phyloP scores from a whole-genome alignment of 2,329 filamentous ascomycete genomes.

The Colletotrichum theobromicola region DNA sequence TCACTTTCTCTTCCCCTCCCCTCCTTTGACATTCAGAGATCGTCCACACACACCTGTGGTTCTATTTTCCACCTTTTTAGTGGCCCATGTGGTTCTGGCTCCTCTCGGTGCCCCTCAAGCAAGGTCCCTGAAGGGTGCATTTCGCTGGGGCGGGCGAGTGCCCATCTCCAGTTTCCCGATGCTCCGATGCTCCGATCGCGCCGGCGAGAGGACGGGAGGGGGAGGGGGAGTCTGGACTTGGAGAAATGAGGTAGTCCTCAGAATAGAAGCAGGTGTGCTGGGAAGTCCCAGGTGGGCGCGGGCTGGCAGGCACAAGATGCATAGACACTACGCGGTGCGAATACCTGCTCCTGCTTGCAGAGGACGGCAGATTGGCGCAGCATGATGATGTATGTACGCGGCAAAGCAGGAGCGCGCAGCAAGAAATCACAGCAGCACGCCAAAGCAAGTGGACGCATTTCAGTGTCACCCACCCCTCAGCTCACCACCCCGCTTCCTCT shows the following conservation, averaged over 20 bases:
- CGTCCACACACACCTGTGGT: background rate
- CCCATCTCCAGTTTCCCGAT: background rate
- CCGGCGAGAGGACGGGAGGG: background rate
- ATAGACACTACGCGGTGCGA: background rate
- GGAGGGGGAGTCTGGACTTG: background rate
- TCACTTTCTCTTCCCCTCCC: background rate
- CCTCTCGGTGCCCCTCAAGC: background rate
- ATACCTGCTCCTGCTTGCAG: background rate
- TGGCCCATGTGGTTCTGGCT: background rate
- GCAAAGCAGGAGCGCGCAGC: background rate
- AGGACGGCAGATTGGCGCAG: background rate
- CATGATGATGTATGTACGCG: background rate
- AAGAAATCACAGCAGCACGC: background rate
- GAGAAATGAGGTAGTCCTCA: conserved; percentile 8
- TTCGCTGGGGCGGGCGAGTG: background rate
- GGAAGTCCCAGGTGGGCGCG: background rate
- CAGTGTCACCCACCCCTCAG: conserved; percentile 6
- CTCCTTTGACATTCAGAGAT: background rate
- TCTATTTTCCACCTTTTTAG: conserved; percentile 1
- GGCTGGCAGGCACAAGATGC: background rate
- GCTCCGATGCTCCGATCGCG: background rate
- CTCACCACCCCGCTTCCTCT: background rate
- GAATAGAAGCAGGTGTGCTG: conserved; percentile 1
- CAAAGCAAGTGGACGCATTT: background rate
- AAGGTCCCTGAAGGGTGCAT: background rate